Conservation (phyloP, 306 rosid genomes). For the Sphenostylis stenocarpa region DNA sequence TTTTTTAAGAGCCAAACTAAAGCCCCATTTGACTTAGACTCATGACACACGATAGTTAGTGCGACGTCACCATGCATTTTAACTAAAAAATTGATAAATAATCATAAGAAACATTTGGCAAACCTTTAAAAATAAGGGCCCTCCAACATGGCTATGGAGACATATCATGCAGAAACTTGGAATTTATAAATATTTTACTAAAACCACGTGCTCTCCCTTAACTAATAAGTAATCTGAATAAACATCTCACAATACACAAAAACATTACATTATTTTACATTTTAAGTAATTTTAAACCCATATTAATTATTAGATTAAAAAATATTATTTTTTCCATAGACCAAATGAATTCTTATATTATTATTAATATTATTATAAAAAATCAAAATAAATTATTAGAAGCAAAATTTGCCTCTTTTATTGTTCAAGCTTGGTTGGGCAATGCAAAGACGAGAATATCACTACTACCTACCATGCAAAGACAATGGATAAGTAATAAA, state of each 20-base stretch:
- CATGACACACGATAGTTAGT: no score
- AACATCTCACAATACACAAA: not conserved
- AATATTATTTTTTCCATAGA: no score
- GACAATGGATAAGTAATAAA: conserved; percentile 2
- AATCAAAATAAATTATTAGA: conserved; percentile 11
- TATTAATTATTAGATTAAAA: no score
- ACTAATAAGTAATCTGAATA: conserved; percentile 14
- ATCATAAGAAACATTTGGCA: no score
- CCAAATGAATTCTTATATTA: no score
- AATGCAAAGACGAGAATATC: conserved; percentile 12
- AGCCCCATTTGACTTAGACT: no score
- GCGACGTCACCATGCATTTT: no score
- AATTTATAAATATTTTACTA: no score
- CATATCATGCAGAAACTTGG: not conserved
- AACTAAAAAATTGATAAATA: no score
- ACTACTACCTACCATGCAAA: not conserved
- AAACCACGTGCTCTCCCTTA: conserved; percentile 31
- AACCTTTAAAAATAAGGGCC: not conserved
- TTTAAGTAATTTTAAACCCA: no score
- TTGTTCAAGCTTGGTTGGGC: conserved; percentile 9
- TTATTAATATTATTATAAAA: not conserved
- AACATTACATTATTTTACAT: not conserved
- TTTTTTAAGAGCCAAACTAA: no score
- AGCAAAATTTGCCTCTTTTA: not conserved
- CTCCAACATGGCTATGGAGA: no score